Evolutionary conservation across 331 rosid species (phyloP).

Genomic region (Stylosanthes scabra): DNA sequence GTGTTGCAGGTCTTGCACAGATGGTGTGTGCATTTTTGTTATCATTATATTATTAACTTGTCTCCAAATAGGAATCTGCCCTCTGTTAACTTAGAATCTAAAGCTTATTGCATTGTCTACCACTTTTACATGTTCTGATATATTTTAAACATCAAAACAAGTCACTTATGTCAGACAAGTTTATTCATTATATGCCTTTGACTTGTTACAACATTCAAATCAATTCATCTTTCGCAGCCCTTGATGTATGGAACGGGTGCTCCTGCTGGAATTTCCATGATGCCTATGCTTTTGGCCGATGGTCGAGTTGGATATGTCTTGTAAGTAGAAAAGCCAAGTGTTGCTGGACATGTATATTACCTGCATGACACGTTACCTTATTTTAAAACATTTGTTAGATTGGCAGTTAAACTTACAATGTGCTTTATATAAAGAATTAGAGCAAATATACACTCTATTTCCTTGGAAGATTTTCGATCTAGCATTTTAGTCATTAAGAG

Average conservation of each 20-base stretch:
- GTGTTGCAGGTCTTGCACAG: conserved; percentile 78
- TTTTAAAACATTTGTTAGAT: conserved; percentile 11
- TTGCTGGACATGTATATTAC: conserved; percentile 15
- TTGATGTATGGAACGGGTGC: conserved; percentile 87
- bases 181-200: conserved; percentile 18
- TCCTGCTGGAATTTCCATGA: conserved; percentile 94
- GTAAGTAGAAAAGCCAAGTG: conserved; percentile 59
- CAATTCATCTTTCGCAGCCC: conserved; percentile 63
- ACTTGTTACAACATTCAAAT: conserved; percentile 22
- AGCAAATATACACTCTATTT: too few species aligned
- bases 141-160: conserved; percentile 27
- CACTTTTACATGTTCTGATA: neutral
- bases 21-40: conserved; percentile 43
- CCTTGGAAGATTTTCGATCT: too few species aligned
- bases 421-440: neutral
- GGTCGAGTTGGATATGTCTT: conserved; percentile 96
- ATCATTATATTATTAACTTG: conserved; percentile 12
- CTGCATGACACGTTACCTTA: conserved; percentile 21
- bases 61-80: conserved; percentile 25
- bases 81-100: conserved; percentile 4
- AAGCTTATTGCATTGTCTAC: conserved; percentile 18
- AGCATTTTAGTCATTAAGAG: too few species aligned
- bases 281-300: conserved; percentile 99
- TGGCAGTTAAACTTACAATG: conserved; percentile 2
- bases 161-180: conserved; percentile 3